Evolutionary conservation across 2,329 filamentous ascomycete species (phyloP), one percentile per base, ranked within the genome.

Genomic region (Calonectria multiphialidica): DNA sequence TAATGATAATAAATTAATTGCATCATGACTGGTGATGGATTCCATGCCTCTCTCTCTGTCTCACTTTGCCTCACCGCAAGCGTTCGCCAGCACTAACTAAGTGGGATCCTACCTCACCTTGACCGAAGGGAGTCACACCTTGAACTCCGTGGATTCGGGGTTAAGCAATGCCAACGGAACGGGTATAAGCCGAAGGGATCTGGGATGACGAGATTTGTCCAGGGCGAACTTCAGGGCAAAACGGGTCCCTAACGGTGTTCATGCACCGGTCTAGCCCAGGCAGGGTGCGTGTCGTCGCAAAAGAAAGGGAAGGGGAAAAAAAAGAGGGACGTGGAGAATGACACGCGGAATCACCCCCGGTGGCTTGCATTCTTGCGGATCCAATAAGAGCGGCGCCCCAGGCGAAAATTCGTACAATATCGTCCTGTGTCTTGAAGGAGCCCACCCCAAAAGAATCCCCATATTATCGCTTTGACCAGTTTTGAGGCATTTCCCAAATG

Each of bases 401-500:
- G 42, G 30, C 23, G 53, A 66, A 49, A 63, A 45, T 47, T 44
- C 18, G 66, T 33, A 53, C 49, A 63, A 68, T 40, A 37, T 44
- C 63, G 18, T n/a, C 6, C 18, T 35, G 16, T 50, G 7, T 21
- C 40, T n/a, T 45, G 23, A 62, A 62, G 57, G 57, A 62, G 23
- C 30, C 42, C 44, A 30, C 8, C 28, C 28, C 28, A n/a, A n/a
- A n/a, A n/a, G n/a, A n/a, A 63, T 61, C 61, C 57, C 72, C 68
- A 53, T 72, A 62, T 62, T 55, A 61, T 53, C 50, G 28, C 63
- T 62, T 49, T 64, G 50, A 57, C 45, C 53, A 30, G 28, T 30
- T 72, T 30, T 72, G 77, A 78, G 77, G 77, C 70, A 78, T 78
- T 78, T 77, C 70, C 15, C 25, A 64, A 28, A 73, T 70, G 55